These are phyloP conservation scores for Penicillium soppii DNA, from an alignment of 495 filamentous ascomycete genomes.

Conservation along the genomic window DNA sequence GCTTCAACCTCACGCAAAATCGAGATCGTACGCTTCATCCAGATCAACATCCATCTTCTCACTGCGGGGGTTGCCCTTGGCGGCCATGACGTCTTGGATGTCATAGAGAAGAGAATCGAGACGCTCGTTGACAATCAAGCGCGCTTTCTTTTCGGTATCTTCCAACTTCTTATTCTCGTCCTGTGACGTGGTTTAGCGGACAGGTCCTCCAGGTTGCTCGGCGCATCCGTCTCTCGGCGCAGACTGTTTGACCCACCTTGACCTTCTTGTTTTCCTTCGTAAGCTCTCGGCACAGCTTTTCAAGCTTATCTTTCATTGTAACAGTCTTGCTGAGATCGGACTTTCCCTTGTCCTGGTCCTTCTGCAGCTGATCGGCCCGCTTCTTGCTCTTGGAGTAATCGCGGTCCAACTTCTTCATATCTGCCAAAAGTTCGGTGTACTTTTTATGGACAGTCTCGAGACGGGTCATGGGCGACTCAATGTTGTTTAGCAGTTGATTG, in stretches of 20 bases:
- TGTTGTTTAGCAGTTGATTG: constrained; percentile 73
- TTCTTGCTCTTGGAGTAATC: constrained; percentile 96
- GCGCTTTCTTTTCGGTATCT: constrained; percentile 77
- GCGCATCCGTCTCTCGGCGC: neutral
- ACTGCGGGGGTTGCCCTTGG: constrained; percentile 72
- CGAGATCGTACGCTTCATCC: constrained; percentile 72
- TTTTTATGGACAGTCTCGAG: constrained; percentile 88
- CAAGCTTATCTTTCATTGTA: constrained; percentile 87
- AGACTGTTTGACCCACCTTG: constrained; percentile 60
- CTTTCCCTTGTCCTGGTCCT: constrained; percentile 87
- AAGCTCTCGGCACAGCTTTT: constrained; percentile 89
- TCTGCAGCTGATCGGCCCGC: constrained; percentile 89
- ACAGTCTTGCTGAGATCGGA: constrained; percentile 85
- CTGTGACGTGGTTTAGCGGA: constrained; percentile 41
- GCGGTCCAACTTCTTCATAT: constrained; percentile 92
- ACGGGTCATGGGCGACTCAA: constrained; percentile 69
- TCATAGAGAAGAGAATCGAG: constrained; percentile 71
- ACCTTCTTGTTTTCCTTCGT: constrained; percentile 96
- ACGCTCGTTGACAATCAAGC: constrained; percentile 79
- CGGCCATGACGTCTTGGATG: constrained; percentile 77
- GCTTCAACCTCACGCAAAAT: neutral
- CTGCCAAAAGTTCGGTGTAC: constrained; percentile 83
- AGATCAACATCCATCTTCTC: constrained; percentile 75
- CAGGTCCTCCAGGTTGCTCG: neutral
- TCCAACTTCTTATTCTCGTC: constrained; percentile 87